Conservation (phyloP, 2,329 filamentous ascomycete species). For the Sporothrix dimorphospora region DNA sequence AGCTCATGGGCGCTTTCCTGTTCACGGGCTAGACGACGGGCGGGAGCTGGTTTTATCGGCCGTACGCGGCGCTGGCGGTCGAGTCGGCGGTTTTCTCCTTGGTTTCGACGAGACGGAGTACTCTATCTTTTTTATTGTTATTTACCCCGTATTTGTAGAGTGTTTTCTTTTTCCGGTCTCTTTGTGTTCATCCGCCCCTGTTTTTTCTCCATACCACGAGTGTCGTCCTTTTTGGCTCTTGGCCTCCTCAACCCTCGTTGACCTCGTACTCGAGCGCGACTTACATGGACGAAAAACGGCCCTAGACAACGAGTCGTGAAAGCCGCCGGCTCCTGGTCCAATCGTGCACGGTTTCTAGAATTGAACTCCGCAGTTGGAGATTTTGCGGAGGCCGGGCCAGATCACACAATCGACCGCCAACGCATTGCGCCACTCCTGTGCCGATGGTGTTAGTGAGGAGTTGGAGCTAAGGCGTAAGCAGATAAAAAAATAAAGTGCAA, state of each 20-base stretch:
- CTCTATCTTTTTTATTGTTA: neutral
- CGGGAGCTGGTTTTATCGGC: neutral
- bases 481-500: neutral
- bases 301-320: neutral
- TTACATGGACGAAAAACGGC: neutral
- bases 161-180: neutral
- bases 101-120: neutral
- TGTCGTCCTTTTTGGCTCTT: too few relatives aligned
- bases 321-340: neutral
- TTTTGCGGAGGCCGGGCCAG: neutral
- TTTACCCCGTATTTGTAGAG: neutral
- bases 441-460: constrained; percentile 22
- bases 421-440: constrained; percentile 21
- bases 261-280: too few relatives aligned
- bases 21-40: neutral
- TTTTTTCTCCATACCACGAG: too few relatives aligned
- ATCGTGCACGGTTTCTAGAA: neutral
- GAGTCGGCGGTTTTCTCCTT: too few relatives aligned
- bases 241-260: neutral
- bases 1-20: constrained; percentile 15
- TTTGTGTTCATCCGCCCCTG: too few relatives aligned
- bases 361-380: neutral
- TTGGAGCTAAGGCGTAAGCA: neutral
- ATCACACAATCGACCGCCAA: constrained; percentile 25
- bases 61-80: neutral